A percentile compares a stretch with the other conserved stretches of the same genome.
Evolutionary conservation across 352 stramenopile genomes (phyloP).

Genomic region (Globisporangium polare): DNA sequence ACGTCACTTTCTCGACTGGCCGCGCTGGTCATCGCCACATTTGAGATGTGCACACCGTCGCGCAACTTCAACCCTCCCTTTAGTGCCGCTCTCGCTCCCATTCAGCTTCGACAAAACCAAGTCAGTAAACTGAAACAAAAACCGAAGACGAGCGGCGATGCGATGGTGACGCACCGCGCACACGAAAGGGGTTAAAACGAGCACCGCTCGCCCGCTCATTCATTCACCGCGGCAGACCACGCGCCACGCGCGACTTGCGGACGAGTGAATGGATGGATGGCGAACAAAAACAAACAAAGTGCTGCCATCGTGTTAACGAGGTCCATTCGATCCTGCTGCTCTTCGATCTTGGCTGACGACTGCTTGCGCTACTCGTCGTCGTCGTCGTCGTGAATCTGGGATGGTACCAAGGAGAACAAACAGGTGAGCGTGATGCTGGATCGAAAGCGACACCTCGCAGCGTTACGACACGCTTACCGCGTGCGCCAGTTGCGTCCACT

Average conservation of each 20-base stretch:
- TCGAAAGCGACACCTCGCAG: not conserved
- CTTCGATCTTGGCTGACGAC: not conserved
- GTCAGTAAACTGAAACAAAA: not conserved
- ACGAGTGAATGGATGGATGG: not conserved
- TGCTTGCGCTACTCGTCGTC: not conserved
- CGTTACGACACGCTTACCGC: slow-evolving; percentile 27
- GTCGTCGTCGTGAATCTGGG: slow-evolving; percentile 8
- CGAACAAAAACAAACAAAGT: not conserved
- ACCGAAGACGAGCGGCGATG: no score
- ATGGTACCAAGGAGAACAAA: not conserved
- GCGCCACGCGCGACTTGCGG: not conserved
- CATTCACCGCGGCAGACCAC: no score
- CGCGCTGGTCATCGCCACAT: not conserved
- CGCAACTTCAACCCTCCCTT: slow-evolving; percentile 10
- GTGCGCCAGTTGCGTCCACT: slow-evolving; percentile 52
- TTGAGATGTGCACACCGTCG: not conserved
- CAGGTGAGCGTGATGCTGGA: not conserved
- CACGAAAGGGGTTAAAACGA: slow-evolving; percentile 4
- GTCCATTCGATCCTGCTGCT: not conserved
- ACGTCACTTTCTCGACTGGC: slow-evolving; percentile 8
- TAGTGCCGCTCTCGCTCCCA: not conserved
- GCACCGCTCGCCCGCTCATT: not conserved
- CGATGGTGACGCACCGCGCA: not conserved
- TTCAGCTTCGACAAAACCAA: not conserved
- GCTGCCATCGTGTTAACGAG: not conserved